These are phyloP conservation scores for Apiospora arundinis DNA, from an alignment of 2,329 filamentous ascomycete species.

Conservation along the genomic window DNA sequence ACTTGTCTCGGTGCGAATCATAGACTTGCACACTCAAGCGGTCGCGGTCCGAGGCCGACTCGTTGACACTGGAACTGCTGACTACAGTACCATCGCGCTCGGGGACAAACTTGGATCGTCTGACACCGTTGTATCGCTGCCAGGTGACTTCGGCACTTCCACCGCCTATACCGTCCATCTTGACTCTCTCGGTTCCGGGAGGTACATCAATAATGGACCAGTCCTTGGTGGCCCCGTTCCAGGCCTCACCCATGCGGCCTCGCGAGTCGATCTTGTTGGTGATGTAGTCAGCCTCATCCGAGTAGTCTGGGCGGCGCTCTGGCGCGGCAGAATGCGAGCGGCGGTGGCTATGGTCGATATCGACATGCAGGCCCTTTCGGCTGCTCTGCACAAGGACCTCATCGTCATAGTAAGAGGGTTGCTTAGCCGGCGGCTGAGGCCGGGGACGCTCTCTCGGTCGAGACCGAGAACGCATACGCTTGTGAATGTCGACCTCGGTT, in stretches of 20 bases:
- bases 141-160: slow-evolving; percentile 79
- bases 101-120: slow-evolving; percentile 75
- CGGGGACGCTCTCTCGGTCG: slow-evolving; percentile 32
- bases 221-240: slow-evolving; percentile 74
- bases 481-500: slow-evolving; percentile 64
- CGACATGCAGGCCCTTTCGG: slow-evolving; percentile 53
- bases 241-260: slow-evolving; percentile 74
- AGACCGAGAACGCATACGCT: slow-evolving; percentile 44
- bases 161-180: slow-evolving; percentile 80
- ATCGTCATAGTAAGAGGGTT: slow-evolving; percentile 52
- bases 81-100: slow-evolving; percentile 64
- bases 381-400: slow-evolving; percentile 70
- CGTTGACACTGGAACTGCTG: slow-evolving; percentile 41
- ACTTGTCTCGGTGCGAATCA: slow-evolving; percentile 41
- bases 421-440: slow-evolving; percentile 43
- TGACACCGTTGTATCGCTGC: slow-evolving; percentile 79
- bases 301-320: slow-evolving; percentile 53
- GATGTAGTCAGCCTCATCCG: slow-evolving; percentile 71
- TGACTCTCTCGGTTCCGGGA: slow-evolving; percentile 81
- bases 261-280: slow-evolving; percentile 62
- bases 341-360: slow-evolving; percentile 46
- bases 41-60: slow-evolving; percentile 39
- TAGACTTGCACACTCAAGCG: slow-evolving; percentile 54
- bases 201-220: slow-evolving; percentile 88
- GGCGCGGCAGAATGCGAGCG: slow-evolving; percentile 60